Base-by-base conservation (phyloP, 768 basidiomycete genomes). In the Asterophora lycoperdoides region DNA sequence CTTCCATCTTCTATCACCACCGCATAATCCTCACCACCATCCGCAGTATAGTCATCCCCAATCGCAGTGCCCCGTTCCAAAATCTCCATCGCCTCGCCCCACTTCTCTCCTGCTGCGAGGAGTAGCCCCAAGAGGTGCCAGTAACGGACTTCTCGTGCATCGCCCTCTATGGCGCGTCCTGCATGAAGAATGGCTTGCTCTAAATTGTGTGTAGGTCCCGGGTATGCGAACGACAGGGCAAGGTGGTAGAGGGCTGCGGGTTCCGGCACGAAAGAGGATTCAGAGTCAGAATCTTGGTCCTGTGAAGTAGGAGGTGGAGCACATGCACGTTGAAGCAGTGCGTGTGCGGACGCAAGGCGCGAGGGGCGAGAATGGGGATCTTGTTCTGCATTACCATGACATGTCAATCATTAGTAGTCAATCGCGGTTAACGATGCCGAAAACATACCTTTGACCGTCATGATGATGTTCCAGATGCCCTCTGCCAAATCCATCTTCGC, bases 51-150 rank as follows among this genome's bases (percentile, higher is more conserved):
- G 28, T 60, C 56, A 46, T 63, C 61, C 33, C 53, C 75, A 19
- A 86, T 60, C 3, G 66, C 78, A 1, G 85, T 77, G 19, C 89
- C 94, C n/a, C 82, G 73, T 45, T 93, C 89, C 33, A 94, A 65
- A 3, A 93, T 82, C 51, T 82, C 81, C 28, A 70, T 70, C 0
- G 94, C 92, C 9, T 84, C 87, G 29, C 67, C 67, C 89, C 90
- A 91, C 55, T 92, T 83, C 53, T 86, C 89, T 23, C 74, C 70
- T 8, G 87, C 84, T 0, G 83, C 82, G n/a, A 94, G 73, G 9
- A 95, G 65, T 4, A 97, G 69, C 0, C 88, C 92, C 0, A 97
- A 75, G 13, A 97, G 77, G 66, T 97, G 95, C 94, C 93, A 97
- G 45, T 88, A 86, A 35, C 89, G 77, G 19, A 89, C 68, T 48